Base-by-base conservation (phyloP, 164 flowering plant species). In the Brasenia schreberi region DNA sequence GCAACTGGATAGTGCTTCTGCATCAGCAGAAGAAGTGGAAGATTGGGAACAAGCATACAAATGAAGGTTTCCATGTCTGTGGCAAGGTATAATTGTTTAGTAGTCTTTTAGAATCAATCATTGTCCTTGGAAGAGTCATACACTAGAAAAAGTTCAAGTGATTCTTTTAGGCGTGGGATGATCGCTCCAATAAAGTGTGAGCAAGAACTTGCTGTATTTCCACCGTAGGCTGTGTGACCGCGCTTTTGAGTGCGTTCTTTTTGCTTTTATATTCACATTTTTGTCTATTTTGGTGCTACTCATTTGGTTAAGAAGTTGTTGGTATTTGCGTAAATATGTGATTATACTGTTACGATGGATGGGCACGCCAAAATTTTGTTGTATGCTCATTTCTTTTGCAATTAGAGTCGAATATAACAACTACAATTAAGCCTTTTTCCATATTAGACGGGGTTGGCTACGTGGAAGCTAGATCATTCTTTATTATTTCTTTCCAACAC, bases 1-100 rank as follows among this genome's bases (percentile, higher is more conserved):
- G n/a, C 64, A 16, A 74, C 60, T 60, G 64, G 58, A 0, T 78
- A 77, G 42, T 49, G 12, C 16, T 49, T 49, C 56, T 49, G 56
- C 56, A 49, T 7, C 56, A 49, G 12, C 72, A 42, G 90, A 89
- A 67, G 92, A 84, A 43, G 84, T 77, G 6, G 96, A 93, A 68
- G 93, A 93, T 69, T 93, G 98, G 98, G 98, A 93, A 77, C 70
- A 87, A 64, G 93, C 90, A 42, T 90, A 67, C 69, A 86, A 86
- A 1, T 81, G 74, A 76, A 67, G 63, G 7, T 61, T 14, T 49
- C 56, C 56, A 49, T 49, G 56, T 49, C 56, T 49, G 56, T 49
- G 56, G 16, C 56, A 9, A 49, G 56, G 10, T 49, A 49, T 49
- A 49, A 14, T 49, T 49, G 56, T 33, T 33, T 33, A 49, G 56